A percentile compares a stretch with the other conserved stretches of the same genome.
Evolutionary conservation across 345 rosid genomes (phyloP).

Genomic region (Viola odorata): DNA sequence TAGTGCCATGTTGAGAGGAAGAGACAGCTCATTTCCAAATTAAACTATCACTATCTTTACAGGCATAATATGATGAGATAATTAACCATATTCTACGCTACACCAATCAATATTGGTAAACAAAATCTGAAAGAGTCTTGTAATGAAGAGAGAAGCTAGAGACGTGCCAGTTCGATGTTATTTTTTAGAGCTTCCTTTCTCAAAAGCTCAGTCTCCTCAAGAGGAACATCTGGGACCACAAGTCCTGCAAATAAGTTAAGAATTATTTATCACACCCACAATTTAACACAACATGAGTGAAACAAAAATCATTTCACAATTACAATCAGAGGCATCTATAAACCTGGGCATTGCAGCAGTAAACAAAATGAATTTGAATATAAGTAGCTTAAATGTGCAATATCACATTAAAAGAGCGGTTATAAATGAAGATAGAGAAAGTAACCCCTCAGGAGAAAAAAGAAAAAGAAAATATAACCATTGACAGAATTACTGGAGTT

Average conservation of each 20-base stretch:
- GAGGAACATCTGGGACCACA: constrained; percentile 94
- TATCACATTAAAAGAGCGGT: too few species aligned
- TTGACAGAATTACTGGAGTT: too few species aligned
- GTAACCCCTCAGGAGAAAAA: too few species aligned
- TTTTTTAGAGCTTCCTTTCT: constrained; percentile 66
- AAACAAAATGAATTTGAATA: too few species aligned
- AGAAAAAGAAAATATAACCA: too few species aligned
- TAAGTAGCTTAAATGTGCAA: too few species aligned
- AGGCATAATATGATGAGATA: neutral
- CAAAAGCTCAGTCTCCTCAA: constrained; percentile 80
- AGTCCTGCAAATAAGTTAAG: constrained; percentile 43
- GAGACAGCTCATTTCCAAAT: neutral
- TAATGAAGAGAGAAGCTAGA: neutral
- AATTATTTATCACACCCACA: neutral
- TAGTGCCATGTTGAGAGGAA: neutral
- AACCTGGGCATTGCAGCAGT: too few species aligned
- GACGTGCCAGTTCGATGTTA: constrained; percentile 63
- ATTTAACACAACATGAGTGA: neutral
- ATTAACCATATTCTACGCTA: neutral
- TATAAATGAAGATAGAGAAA: too few species aligned
- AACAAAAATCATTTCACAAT: neutral
- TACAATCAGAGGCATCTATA: too few species aligned
- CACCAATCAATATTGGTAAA: neutral
- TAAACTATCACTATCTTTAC: too few species aligned
- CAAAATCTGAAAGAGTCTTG: neutral